phyloP scores from a whole-genome alignment of 495 filamentous ascomycete genomes.

The Talaromyces trachyspermus region DNA sequence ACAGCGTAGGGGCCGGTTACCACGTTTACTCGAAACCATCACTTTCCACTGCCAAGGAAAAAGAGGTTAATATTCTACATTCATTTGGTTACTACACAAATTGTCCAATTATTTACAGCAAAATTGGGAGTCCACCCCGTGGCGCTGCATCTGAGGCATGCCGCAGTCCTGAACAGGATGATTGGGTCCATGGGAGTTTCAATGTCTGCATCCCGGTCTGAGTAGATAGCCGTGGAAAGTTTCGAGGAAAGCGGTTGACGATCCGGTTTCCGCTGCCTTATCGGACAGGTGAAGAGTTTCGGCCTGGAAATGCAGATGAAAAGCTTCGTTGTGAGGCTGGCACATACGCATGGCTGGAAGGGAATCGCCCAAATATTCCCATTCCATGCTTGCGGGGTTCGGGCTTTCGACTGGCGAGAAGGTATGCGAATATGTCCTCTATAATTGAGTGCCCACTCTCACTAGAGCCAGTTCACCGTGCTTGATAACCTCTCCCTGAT shows the following conservation, averaged over 20 bases:
- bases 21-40: too few relatives aligned
- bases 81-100: too few relatives aligned
- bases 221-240: slow-evolving; percentile 10
- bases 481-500: slow-evolving; percentile 21
- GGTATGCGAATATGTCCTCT: slow-evolving; percentile 16
- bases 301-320: slow-evolving; percentile 27
- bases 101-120: too few relatives aligned
- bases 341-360: slow-evolving; percentile 24
- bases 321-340: slow-evolving; percentile 24
- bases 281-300: slow-evolving; percentile 20
- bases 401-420: slow-evolving; percentile 16
- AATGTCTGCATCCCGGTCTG: slow-evolving; percentile 26
- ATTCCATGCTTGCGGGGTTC: slow-evolving; percentile 22
- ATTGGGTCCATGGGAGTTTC: slow-evolving; percentile 29
- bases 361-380: slow-evolving; percentile 22
- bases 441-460: not conserved
- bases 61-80: too few relatives aligned
- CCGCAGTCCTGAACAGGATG: slow-evolving; percentile 13
- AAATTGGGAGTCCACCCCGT: slow-evolving; percentile 15
- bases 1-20: too few relatives aligned
- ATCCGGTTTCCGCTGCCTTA: slow-evolving; percentile 29
- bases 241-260: slow-evolving; percentile 19
- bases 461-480: slow-evolving; percentile 20
- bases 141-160: slow-evolving; percentile 11
- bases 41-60: too few relatives aligned